phyloP scores from a whole-genome alignment of 2,329 filamentous ascomycete genomes.

The Dothideomycetidae sp. region DNA sequence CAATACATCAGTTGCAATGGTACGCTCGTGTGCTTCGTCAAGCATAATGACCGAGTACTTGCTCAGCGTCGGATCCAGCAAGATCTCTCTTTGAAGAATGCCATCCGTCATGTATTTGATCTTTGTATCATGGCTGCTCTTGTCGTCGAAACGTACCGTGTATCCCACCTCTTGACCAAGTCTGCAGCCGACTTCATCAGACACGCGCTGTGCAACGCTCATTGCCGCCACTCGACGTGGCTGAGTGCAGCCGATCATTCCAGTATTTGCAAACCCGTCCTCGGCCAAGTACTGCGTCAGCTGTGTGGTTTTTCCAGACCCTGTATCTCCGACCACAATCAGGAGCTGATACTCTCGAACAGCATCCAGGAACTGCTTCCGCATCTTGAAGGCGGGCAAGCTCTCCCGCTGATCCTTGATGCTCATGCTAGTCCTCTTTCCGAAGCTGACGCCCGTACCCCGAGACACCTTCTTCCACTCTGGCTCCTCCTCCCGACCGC shows the following conservation, averaged over 20 bases:
- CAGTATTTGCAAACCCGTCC: slow-evolving; percentile 76
- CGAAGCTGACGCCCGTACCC: slow-evolving; percentile 64
- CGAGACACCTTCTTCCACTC: slow-evolving; percentile 78
- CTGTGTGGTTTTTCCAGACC: slow-evolving; percentile 95
- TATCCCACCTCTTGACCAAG: slow-evolving; percentile 91
- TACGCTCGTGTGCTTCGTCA: slow-evolving; percentile 94
- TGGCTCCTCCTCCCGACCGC: slow-evolving; percentile 52
- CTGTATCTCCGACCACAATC: slow-evolving; percentile 93
- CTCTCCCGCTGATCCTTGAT: slow-evolving; percentile 92
- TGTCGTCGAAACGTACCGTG: slow-evolving; percentile 94
- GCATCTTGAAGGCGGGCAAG: slow-evolving; percentile 86
- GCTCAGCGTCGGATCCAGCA: slow-evolving; percentile 77
- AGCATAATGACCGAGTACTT: slow-evolving; percentile 96
- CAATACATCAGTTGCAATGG: slow-evolving; percentile 87
- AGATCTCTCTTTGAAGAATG: slow-evolving; percentile 90
- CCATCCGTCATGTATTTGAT: slow-evolving; percentile 99
- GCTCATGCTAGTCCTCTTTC: slow-evolving; percentile 75
- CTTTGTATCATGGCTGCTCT: slow-evolving; percentile 69
- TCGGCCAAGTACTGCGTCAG: slow-evolving; percentile 92
- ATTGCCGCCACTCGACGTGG: slow-evolving; percentile 93
- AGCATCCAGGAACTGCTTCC: slow-evolving; percentile 80
- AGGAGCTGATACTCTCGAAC: slow-evolving; percentile 95
- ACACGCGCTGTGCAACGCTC: slow-evolving; percentile 95
- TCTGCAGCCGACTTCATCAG: slow-evolving; percentile 85
- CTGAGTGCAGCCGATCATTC: slow-evolving; percentile 93